phyloP scores from a whole-genome alignment of 768 basidiomycete genomes.

The Phanerochaete carnosa region DNA sequence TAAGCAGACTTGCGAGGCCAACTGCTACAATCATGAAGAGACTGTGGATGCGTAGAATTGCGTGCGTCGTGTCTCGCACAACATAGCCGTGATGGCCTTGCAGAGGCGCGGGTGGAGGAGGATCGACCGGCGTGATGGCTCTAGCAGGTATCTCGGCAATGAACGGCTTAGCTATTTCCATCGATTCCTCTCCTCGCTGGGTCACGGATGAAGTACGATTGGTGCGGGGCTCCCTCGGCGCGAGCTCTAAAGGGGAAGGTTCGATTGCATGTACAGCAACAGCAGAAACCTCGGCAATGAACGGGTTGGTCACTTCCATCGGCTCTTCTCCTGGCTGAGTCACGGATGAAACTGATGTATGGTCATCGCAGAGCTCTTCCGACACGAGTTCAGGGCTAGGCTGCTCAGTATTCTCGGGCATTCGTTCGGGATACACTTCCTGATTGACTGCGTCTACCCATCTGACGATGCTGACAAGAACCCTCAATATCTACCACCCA shows the following conservation, averaged over 20 bases:
- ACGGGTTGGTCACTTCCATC: neutral
- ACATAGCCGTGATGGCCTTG: neutral
- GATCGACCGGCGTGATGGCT: neutral
- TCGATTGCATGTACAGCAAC: neutral
- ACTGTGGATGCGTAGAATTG: neutral
- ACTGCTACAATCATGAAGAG: neutral
- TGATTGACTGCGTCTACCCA: neutral
- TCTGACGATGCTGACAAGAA: neutral
- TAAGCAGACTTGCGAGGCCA: neutral
- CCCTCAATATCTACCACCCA: too few relatives aligned
- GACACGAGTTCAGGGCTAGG: neutral
- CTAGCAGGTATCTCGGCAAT: neutral
- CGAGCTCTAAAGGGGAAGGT: neutral
- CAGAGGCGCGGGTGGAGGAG: neutral
- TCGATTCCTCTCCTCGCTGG: neutral
- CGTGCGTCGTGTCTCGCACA: neutral
- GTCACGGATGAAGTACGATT: neutral
- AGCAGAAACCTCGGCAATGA: neutral
- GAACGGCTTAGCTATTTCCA: neutral
- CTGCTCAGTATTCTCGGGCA: neutral
- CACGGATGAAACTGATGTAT: neutral
- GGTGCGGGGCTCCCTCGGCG: neutral
- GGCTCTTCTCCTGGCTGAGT: neutral
- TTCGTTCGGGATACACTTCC: neutral
- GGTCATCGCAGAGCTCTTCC: neutral